Evolutionary conservation across 768 basidiomycete species (phyloP).

Genomic region (Roridomyces roridus): DNA sequence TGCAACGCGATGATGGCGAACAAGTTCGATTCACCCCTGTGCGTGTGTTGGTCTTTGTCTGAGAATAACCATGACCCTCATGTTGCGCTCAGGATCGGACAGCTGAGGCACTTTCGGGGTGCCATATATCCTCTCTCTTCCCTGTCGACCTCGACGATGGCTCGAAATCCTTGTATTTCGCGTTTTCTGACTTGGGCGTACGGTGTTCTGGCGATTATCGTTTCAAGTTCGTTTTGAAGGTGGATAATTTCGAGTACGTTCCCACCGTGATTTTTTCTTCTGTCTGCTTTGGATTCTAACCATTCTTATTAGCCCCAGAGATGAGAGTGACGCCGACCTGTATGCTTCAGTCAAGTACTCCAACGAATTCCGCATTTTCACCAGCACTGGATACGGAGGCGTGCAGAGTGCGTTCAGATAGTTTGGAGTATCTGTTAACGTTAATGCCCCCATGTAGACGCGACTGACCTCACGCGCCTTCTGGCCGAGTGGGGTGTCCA

Average conservation of each 20-base stretch:
- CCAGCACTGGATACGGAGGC: not conserved
- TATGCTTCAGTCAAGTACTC: not conserved
- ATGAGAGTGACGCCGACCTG: not conserved
- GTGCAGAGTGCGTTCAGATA: slow-evolving; percentile 8
- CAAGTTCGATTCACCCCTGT: not conserved
- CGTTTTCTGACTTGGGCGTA: slow-evolving; percentile 4
- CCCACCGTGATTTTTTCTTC: too few species aligned
- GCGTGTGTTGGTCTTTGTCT: not conserved
- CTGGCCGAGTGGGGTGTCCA: too few species aligned
- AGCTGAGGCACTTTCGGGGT: not conserved
- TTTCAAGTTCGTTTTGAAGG: not conserved
- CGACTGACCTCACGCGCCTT: too few species aligned
- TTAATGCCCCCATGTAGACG: too few species aligned
- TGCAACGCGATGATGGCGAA: not conserved
- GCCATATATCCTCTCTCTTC: not conserved
- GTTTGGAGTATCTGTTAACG: too few species aligned
- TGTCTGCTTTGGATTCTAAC: too few species aligned
- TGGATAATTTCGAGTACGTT: not conserved
- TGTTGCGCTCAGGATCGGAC: not conserved
- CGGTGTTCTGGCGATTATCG: not conserved
- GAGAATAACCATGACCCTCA: not conserved
- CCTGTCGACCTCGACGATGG: not conserved
- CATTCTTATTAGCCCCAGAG: not conserved
- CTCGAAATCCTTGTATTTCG: not conserved
- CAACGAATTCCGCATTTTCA: not conserved